These are phyloP conservation scores for Chenopodium album DNA, from an alignment of 148 eudicot species.

Conservation along the genomic window DNA sequence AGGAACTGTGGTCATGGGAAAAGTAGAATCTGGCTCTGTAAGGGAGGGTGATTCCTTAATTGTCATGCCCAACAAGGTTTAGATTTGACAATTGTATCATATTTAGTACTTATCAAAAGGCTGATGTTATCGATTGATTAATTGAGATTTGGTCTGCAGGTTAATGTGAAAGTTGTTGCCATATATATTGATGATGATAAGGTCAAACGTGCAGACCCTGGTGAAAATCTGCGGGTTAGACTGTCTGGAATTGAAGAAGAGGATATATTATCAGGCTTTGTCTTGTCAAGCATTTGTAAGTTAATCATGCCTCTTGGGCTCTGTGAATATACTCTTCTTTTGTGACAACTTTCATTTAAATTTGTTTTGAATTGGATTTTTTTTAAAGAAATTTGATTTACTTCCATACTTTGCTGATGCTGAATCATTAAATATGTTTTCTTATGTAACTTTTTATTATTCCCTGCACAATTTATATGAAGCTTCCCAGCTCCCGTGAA, in stretches of 20 bases:
- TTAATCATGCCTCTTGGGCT: constrained; percentile 1
- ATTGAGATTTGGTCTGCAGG: constrained; percentile 42
- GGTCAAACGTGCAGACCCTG: constrained; percentile 79
- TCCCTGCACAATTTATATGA: neutral
- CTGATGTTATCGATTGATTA: neutral
- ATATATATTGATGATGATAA: constrained; percentile 69
- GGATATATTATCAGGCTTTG: constrained; percentile 75
- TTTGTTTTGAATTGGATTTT: too few species aligned
- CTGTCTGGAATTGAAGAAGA: constrained; percentile 90
- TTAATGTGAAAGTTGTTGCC: constrained; percentile 72
- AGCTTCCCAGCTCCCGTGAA: neutral
- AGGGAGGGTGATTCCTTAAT: constrained; percentile 69
- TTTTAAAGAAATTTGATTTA: neutral
- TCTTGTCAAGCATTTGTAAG: constrained; percentile 64
- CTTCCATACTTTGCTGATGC: neutral
- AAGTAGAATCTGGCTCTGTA: constrained; percentile 84
- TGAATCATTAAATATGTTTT: too few species aligned
- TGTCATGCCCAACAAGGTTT: constrained; percentile 92
- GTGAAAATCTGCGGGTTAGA: constrained; percentile 83
- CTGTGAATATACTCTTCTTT: neutral
- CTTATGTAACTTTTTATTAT: too few species aligned
- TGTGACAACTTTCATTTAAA: neutral
- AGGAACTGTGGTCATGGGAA: constrained; percentile 95
- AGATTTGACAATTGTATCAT: neutral
- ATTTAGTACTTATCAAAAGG: neutral